Base-by-base conservation (phyloP, 306 rosid species). In the Glycyrrhiza uralensis region DNA sequence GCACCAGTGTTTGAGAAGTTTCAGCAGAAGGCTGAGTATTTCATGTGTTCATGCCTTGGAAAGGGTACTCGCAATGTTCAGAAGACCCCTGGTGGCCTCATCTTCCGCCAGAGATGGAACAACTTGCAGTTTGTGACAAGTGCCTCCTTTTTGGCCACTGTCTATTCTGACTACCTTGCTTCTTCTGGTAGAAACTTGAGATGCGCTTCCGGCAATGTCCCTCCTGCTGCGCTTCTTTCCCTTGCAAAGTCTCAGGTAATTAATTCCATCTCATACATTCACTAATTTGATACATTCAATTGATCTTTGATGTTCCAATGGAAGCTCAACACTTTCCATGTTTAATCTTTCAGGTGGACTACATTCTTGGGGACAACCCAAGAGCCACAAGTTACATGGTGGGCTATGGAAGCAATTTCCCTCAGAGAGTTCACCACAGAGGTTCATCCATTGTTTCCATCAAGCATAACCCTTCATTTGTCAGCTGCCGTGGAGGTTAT, bases 321-420 rank as follows among this genome's bases (percentile, higher is more conserved):
- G 19, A 11, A 2, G 35, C 51, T 44, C 0, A 62, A 29, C 4
- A 9, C 14, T 15, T 22, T 33, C 4, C 41, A 5, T 79, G 72
- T 61, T 63, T 1, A 52, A 39, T 75, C 23, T 49, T n/a, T 81
- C 83, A 91, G 95, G 95, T 89, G 76, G 99, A 94, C 44, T 94
- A 94, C 85, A 80, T 94, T 85, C 89, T 94, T 4, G 99, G 99
- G 7, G 96, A 94, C 84, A 94, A 94, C 72, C 99, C 99, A 0
- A 87, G 97, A 80, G 97, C 95, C 0, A 94, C 96, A 0, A 94
- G 99, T 61, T 94, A 91, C 79, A 89, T 94, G 93, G 96, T 94
- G 5, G 99, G 99, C 7, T 94, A 91, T 69, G 99, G 99, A 76
- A 74, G 71, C 85, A 94, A 90, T 80, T 91, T 65, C 78, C 99